phyloP scores from a whole-genome alignment of 208 protist genomes.

The Novymonas esmeraldas region DNA sequence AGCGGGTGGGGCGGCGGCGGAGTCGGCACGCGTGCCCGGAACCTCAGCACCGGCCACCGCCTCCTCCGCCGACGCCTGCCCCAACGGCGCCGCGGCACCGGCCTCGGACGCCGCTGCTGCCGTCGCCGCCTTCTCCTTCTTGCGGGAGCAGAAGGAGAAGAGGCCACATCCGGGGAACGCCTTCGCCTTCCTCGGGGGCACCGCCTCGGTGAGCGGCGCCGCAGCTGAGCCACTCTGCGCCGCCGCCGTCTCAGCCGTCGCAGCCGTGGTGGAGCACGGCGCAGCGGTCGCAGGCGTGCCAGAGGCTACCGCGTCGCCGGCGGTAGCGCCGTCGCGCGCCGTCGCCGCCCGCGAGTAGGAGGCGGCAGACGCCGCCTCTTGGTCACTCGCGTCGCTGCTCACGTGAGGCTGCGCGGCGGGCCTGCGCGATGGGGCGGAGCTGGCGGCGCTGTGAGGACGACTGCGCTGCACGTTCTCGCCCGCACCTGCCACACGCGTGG shows the following conservation, averaged over 20 bases:
- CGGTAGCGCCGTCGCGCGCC: neutral
- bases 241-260: neutral
- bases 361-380: neutral
- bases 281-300: neutral
- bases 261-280: too few species aligned
- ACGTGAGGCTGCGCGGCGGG: neutral
- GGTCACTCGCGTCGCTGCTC: neutral
- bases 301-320: neutral
- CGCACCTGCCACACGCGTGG: neutral
- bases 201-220: neutral
- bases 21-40: neutral
- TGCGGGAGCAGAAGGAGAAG: slow-evolving; percentile 3
- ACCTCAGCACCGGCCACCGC: neutral
- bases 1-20: neutral
- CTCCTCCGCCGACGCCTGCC: neutral
- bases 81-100: neutral
- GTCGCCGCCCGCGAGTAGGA: neutral
- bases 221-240: neutral
- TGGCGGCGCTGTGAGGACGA: neutral
- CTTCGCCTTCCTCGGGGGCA: slow-evolving; percentile 4
- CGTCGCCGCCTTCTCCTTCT: neutral
- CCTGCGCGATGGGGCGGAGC: neutral
- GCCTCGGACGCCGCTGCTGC: neutral
- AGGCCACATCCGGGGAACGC: slow-evolving; percentile 6
- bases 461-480: neutral